Base-by-base conservation (phyloP, 441 rosid species). In the Biscutella laevigata region DNA sequence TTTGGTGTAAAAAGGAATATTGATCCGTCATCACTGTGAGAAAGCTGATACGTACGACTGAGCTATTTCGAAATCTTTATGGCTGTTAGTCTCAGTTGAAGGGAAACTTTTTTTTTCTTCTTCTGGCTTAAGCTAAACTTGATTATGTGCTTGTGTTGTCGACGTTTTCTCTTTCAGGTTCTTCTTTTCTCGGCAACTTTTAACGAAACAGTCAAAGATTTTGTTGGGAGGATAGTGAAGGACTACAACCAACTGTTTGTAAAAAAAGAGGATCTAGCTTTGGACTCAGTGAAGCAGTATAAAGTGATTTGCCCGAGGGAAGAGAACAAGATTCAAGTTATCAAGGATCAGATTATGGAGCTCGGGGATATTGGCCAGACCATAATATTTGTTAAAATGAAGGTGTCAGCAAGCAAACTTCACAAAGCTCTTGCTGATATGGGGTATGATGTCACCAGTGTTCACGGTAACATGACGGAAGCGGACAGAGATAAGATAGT, bases 121-220 rank as follows among this genome's bases (percentile, higher is more conserved):
- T 53, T 15, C 27, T 43, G 39, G 44, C 16, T 38, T 20, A 10
- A 39, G 56, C 16, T 38, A n/a, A 15, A 48, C 46, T 51, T 63
- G 32, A 44, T 28, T 14, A 48, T 2, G 0, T 14, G 37, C 36
- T 47, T 63, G 26, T 21, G 52, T 16, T 33, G 44, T 63, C 43
- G 55, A 30, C 32, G n/a, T 38, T 67, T 57, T 25, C 10, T 29
- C 28, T 12, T 11, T 10, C 73, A 92, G 99, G 91, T 84, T 60
- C 90, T 92, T 56, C 74, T 92, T 24, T 88, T 92, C 70, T 92
- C 97, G 54, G 97, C 99, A 7, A 92, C 99, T n/a, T 88, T 92
- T 55, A 79, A 76, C 11, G 97, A 92, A 27, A 59, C 55, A 3
- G 99, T 92, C 54, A 92, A 79, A 71, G 75, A 85, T 53, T 92